phyloP scores from a whole-genome alignment of 1,284 basidiomycete species.

The Leccinum pallidistipes region DNA sequence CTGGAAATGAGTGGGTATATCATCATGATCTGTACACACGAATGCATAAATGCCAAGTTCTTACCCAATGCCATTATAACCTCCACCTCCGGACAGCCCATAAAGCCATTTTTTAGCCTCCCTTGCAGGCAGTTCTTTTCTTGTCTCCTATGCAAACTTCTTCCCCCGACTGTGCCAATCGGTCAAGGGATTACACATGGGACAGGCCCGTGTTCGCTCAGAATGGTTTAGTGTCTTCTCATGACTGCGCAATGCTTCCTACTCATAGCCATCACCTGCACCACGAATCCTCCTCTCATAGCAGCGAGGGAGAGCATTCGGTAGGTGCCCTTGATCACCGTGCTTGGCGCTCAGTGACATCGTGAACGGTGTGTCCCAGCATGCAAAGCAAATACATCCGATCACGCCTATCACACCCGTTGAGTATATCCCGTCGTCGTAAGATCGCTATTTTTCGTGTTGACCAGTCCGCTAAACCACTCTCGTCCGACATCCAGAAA shows the following conservation, averaged over 20 bases:
- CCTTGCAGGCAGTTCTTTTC: slow-evolving; percentile 19
- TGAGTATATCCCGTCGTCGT: slow-evolving; percentile 33
- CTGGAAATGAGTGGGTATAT: slow-evolving; percentile 43
- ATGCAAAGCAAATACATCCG: slow-evolving; percentile 32
- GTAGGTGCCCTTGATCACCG: slow-evolving; percentile 17
- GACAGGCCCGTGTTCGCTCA: slow-evolving; percentile 35
- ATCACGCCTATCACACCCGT: slow-evolving; percentile 39
- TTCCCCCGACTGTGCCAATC: slow-evolving; percentile 26
- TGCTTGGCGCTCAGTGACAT: slow-evolving; percentile 14
- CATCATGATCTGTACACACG: slow-evolving; percentile 39
- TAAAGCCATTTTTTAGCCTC: slow-evolving; percentile 24
- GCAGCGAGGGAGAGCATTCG: slow-evolving; percentile 30
- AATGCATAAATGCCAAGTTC: slow-evolving; percentile 40
- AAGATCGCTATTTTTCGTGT: slow-evolving; percentile 15
- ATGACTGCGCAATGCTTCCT: slow-evolving; percentile 35
- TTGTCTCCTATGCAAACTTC: slow-evolving; percentile 34
- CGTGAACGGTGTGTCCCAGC: slow-evolving; percentile 17
- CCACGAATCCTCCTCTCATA: slow-evolving; percentile 23
- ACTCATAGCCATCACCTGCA: slow-evolving; percentile 32
- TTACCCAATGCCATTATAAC: slow-evolving; percentile 34
- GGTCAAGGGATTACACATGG: slow-evolving; percentile 39
- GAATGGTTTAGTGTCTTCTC: slow-evolving; percentile 41
- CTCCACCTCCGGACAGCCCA: slow-evolving; percentile 27
- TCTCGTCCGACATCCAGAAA: slow-evolving; percentile 23
- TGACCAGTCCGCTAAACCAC: slow-evolving; percentile 17